Evolutionary conservation across 2,329 filamentous ascomycete species (phyloP).

Genomic region (Aspergillus phoenicis): DNA sequence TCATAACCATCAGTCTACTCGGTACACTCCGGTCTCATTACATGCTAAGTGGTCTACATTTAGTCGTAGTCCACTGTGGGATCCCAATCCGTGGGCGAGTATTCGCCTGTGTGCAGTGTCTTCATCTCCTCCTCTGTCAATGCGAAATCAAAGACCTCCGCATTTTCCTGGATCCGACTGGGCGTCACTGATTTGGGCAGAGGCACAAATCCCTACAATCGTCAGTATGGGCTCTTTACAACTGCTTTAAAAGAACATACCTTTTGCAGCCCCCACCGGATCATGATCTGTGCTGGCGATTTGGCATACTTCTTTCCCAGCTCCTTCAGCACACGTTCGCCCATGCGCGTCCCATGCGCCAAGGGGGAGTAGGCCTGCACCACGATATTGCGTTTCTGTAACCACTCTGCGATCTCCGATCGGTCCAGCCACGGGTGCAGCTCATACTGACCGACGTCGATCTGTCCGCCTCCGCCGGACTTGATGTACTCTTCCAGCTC

Average conservation of each 20-base stretch:
- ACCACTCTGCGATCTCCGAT: conserved; percentile 65
- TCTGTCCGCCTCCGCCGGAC: conserved; percentile 62
- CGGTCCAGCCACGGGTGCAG: conserved; percentile 82
- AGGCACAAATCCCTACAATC: conserved; percentile 59
- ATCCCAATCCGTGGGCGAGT: conserved; percentile 63
- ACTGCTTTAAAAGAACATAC: conserved; percentile 50
- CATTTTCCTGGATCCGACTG: conserved; percentile 63
- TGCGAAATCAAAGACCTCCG: conserved; percentile 63
- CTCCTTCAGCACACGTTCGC: conserved; percentile 63
- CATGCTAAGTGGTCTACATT: background rate
- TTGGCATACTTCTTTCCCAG: conserved; percentile 70
- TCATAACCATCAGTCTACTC: background rate
- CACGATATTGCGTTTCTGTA: conserved; percentile 66
- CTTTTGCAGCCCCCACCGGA: conserved; percentile 81
- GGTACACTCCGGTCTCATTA: background rate
- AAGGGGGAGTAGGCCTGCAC: conserved; percentile 81
- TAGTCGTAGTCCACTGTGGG: conserved; percentile 45
- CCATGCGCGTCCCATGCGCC: conserved; percentile 70
- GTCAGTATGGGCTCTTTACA: conserved; percentile 3
- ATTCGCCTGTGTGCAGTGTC: conserved; percentile 57
- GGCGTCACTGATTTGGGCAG: conserved; percentile 64
- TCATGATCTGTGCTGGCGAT: conserved; percentile 71
- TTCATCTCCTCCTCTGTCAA: conserved; percentile 61
- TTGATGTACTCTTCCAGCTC: conserved; percentile 61
- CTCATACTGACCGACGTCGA: conserved; percentile 79